Base-by-base conservation (phyloP, 805 yeast species). In the Priceomyces melissophilus region DNA sequence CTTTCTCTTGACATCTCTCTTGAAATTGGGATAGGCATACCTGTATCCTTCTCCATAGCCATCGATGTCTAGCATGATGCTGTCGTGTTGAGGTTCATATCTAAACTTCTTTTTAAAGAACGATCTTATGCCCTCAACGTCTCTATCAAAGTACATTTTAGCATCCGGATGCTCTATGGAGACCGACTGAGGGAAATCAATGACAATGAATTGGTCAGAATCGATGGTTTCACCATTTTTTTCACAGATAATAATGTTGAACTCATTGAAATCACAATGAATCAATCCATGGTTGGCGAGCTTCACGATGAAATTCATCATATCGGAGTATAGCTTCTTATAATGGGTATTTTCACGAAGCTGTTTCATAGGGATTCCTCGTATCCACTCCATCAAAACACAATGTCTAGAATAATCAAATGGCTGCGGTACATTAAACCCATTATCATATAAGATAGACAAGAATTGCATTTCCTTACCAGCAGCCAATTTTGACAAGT, bases 161-260 rank as follows among this genome's bases (percentile, higher is more conserved):
- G 98, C 97, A 59, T 93, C 96, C 3, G 71, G 73, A 58, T 93
- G 99, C 49, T 85, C 90, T 35, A 87, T 86, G 15, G 96, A 87
- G 12, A 93, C 85, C 79, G 97, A 91, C 65, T 93, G 99, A 3
- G 99, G 99, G 72, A 93, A 93, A 73, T 93, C 99, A 54, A 93
- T 91, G 20, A 93, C 96, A 14, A 90, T 84, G 54, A 89, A 87
- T 37, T 87, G 93, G 32, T 67, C 65, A 41, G 81, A 87, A 42
- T 65, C 67, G 13, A 71, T 56, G 31, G 60, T 69, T 12, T 67
- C 65, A 13, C 72, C 76, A 34, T 76, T 78, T 26, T 77, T 71
- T 47, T 84, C 84, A 31, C 85, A 72, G 25, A 88, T 81, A 77
- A 93, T 87, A 51, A 93, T 88, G 61, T 93, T 93, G 64, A 93